Evolutionary conservation across 768 basidiomycete species (phyloP).

Genomic region (Lactifluus echinatus): DNA sequence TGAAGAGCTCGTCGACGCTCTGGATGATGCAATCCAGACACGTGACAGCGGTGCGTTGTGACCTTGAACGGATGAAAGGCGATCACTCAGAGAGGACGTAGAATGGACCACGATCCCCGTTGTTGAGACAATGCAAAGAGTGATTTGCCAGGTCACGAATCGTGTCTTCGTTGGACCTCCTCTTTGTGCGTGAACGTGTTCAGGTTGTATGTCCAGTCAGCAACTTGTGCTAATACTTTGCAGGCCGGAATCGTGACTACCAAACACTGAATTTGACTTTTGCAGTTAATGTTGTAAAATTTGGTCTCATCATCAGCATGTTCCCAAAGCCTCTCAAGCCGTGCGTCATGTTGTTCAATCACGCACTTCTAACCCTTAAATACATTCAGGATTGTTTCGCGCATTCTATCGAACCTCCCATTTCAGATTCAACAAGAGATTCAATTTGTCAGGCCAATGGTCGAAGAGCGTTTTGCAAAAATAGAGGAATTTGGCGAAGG

Average conservation of each 20-base stretch:
- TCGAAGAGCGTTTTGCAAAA: constrained; percentile 21
- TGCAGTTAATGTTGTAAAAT: constrained; percentile 27
- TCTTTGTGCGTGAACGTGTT: constrained; percentile 24
- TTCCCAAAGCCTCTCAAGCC: constrained; percentile 30
- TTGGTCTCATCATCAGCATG: constrained; percentile 25
- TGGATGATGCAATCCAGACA: constrained; percentile 27
- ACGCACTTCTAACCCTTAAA: background rate
- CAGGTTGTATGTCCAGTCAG: background rate
- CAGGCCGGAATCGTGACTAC: constrained; percentile 28
- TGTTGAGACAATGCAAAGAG: constrained; percentile 22
- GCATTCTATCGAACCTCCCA: constrained; percentile 14
- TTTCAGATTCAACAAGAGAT: constrained; percentile 10
- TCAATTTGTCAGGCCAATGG: constrained; percentile 1
- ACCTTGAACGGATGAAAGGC: background rate
- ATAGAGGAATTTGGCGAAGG: constrained; percentile 20
- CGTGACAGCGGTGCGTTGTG: constrained; percentile 12
- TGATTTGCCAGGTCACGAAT: constrained; percentile 26
- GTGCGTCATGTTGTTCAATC: constrained; percentile 23
- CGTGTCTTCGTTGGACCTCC: constrained; percentile 31
- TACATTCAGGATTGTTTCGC: constrained; percentile 14
- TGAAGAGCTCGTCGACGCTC: constrained; percentile 23
- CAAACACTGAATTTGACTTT: constrained; percentile 27
- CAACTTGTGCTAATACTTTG: background rate
- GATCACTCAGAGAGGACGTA: constrained; percentile 22
- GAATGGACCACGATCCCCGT: constrained; percentile 24